A percentile compares a stretch with the other conserved stretches of the same genome.
These are phyloP conservation scores for Pyrenophora seminiperda DNA, from an alignment of 2,329 filamentous ascomycete species.

Conservation along the genomic window DNA sequence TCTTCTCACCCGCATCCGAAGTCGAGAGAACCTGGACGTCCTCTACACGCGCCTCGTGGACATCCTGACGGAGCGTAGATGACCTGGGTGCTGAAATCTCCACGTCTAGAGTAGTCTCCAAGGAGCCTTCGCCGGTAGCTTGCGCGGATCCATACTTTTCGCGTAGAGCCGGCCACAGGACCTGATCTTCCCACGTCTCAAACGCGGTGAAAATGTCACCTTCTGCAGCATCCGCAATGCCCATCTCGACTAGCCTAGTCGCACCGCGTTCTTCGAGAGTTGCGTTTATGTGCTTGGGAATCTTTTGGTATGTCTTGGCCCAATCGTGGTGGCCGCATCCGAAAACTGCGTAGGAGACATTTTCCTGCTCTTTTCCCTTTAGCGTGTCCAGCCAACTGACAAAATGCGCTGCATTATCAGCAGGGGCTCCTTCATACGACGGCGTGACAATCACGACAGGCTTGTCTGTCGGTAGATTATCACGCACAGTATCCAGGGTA, in stretches of 20 bases:
- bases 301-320: constrained; percentile 49
- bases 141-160: constrained; percentile 39
- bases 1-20: constrained; percentile 36
- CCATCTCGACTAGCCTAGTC: constrained; percentile 39
- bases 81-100: constrained; percentile 44
- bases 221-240: constrained; percentile 44
- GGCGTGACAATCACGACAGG: constrained; percentile 50
- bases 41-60: constrained; percentile 44
- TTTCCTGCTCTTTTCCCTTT: constrained; percentile 36
- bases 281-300: constrained; percentile 47
- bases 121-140: constrained; percentile 25
- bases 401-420: constrained; percentile 52
- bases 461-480: constrained; percentile 43
- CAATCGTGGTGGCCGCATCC: constrained; percentile 52
- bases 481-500: constrained; percentile 44
- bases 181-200: constrained; percentile 49
- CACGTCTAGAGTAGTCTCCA: constrained; percentile 38
- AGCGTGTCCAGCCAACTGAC: constrained; percentile 47
- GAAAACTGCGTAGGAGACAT: constrained; percentile 49
- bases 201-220: constrained; percentile 51
- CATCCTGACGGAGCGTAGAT: constrained; percentile 46
- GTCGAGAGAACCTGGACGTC: constrained; percentile 38
- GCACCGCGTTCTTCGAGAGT: constrained; percentile 40
- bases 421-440: constrained; percentile 51
- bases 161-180: constrained; percentile 45